Conservation (phyloP, 371 early-diverging fungal species). For the Syncephalis plumigaleata region DNA sequence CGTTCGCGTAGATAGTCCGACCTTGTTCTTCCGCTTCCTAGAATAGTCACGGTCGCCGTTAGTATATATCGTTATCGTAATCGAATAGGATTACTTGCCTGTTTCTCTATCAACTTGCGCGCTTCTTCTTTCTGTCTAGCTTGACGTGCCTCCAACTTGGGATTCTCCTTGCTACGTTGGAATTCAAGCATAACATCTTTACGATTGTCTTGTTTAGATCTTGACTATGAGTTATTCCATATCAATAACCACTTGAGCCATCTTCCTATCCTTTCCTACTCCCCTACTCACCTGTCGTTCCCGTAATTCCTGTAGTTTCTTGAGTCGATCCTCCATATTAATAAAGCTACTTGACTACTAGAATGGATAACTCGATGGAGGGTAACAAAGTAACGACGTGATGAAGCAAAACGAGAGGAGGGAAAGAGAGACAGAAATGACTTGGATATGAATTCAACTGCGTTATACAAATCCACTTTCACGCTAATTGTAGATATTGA, state of each 20-base stretch:
- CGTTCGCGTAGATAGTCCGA: constrained; percentile 64
- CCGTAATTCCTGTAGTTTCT: constrained; percentile 29
- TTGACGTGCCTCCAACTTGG: constrained; percentile 32
- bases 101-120: constrained; percentile 32
- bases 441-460: no score
- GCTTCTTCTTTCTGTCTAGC: constrained; percentile 63
- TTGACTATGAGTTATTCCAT: neutral
- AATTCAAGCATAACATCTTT: constrained; percentile 63
- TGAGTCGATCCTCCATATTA: constrained; percentile 22
- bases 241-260: no score
- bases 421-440: no score
- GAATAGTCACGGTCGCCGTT: constrained; percentile 5
- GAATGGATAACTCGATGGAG: no score
- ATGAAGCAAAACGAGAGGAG: no score
- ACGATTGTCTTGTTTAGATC: constrained; percentile 30
- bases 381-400: no score
- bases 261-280: neutral
- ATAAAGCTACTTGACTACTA: no score
- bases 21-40: constrained; percentile 49
- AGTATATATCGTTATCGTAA: neutral
- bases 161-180: constrained; percentile 53
- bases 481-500: no score
- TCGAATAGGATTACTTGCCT: constrained; percentile 13
- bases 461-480: no score
- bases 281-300: constrained; percentile 24